Percentiles rank a stretch among this genome's conserved stretches.
Conservation (phyloP, 805 yeast genomes). For the Metschnikowia bowlesiae region DNA sequence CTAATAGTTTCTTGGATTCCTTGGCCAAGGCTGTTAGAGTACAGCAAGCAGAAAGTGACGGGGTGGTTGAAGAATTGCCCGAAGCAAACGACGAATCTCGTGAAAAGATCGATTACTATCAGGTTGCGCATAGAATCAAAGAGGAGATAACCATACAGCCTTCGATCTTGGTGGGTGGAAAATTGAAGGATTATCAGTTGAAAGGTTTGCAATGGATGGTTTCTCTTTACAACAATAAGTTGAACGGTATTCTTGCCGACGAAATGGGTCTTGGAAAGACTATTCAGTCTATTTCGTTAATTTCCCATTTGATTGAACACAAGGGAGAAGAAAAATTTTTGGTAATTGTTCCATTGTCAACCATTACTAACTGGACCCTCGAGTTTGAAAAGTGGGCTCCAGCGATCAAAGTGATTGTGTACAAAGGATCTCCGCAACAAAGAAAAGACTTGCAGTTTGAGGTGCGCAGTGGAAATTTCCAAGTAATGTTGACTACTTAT, state of each 20-base stretch:
- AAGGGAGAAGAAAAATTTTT: slow-evolving; percentile 69
- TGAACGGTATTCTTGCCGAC: slow-evolving; percentile 63
- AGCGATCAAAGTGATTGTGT: slow-evolving; percentile 61
- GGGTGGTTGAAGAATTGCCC: slow-evolving; percentile 29
- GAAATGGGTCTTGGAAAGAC: slow-evolving; percentile 70
- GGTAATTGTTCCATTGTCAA: slow-evolving; percentile 79
- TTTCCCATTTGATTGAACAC: slow-evolving; percentile 64
- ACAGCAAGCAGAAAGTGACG: slow-evolving; percentile 56
- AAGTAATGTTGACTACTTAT: slow-evolving; percentile 73
- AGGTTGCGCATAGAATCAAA: slow-evolving; percentile 72
- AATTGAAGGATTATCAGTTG: slow-evolving; percentile 69
- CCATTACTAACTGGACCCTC: slow-evolving; percentile 79
- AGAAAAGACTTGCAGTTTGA: slow-evolving; percentile 64
- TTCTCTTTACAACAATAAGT: slow-evolving; percentile 54
- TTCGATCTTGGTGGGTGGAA: slow-evolving; percentile 67
- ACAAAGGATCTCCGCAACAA: slow-evolving; percentile 73
- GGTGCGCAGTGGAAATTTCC: slow-evolving; percentile 65
- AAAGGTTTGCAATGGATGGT: slow-evolving; percentile 68
- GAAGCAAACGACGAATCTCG: slow-evolving; percentile 48
- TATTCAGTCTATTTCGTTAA: slow-evolving; percentile 71
- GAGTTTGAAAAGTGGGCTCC: slow-evolving; percentile 92
- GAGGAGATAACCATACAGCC: slow-evolving; percentile 70
- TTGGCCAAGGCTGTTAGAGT: slow-evolving; percentile 74
- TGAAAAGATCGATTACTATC: slow-evolving; percentile 73
- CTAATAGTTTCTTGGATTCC: slow-evolving; percentile 72